Evolutionary conservation across 352 stramenopile genomes (phyloP).

Genomic region (Halophytophthora polymorphica): DNA sequence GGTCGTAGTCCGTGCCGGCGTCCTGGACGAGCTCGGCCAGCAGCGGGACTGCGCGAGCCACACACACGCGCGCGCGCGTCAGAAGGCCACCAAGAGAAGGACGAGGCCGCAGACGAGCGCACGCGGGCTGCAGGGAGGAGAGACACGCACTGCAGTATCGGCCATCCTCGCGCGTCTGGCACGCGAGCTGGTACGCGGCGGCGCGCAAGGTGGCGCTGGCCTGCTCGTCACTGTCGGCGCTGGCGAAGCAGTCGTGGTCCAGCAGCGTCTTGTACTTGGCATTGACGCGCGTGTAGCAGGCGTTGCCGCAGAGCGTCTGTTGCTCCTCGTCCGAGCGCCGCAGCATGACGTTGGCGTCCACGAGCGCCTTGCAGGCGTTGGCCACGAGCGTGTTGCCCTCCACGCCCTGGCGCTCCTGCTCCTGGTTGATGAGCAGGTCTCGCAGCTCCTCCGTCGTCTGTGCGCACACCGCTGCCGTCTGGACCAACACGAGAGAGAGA

Average conservation of each 20-base stretch:
- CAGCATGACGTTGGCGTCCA: slow-evolving; percentile 53
- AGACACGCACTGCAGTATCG: slow-evolving; percentile 72
- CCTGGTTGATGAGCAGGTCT: slow-evolving; percentile 46
- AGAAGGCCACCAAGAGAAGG: neutral
- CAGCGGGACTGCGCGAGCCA: slow-evolving; percentile 41
- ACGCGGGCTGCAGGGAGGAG: neutral
- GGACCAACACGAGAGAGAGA: neutral
- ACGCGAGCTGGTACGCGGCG: slow-evolving; percentile 67
- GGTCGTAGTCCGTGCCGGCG: slow-evolving; percentile 48
- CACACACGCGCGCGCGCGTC: neutral
- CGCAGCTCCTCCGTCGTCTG: slow-evolving; percentile 46
- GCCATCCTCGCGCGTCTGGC: slow-evolving; percentile 42
- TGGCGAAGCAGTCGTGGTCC: slow-evolving; percentile 64
- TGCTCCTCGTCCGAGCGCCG: slow-evolving; percentile 55
- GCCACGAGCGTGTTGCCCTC: slow-evolving; percentile 43
- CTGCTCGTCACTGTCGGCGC: slow-evolving; percentile 45
- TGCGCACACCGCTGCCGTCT: slow-evolving; percentile 33
- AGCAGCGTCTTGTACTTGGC: slow-evolving; percentile 66
- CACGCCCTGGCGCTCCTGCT: slow-evolving; percentile 60
- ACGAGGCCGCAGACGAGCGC: too few species aligned
- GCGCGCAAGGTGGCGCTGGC: slow-evolving; percentile 56
- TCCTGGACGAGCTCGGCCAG: slow-evolving; percentile 45
- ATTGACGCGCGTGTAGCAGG: slow-evolving; percentile 51
- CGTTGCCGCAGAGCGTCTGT: slow-evolving; percentile 54
- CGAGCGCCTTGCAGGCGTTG: slow-evolving; percentile 63